A percentile compares a stretch with the other conserved stretches of the same genome.
Evolutionary conservation across 116 monocot species (phyloP).

Genomic region (Thalassia testudinum): DNA sequence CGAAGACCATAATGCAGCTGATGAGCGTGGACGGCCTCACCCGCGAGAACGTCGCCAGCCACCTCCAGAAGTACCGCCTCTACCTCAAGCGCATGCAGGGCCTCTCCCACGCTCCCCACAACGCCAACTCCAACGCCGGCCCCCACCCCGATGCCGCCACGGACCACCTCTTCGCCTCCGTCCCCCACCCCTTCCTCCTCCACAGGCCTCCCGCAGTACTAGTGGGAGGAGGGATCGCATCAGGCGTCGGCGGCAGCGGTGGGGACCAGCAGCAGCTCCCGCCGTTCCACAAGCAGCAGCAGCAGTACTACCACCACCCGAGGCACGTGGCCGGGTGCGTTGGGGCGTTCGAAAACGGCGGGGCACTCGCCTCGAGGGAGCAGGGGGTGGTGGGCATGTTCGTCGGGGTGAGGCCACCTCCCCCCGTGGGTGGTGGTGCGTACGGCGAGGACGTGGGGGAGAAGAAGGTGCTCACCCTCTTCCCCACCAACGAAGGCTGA

Average conservation of each 20-base stretch:
- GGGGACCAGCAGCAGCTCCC: not conserved
- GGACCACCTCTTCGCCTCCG: constrained; percentile 33
- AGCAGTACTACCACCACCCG: constrained; percentile 27
- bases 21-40: constrained; percentile 35
- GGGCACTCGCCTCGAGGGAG: too few species aligned
- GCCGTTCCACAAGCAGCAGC: constrained; percentile 13
- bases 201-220: too few species aligned
- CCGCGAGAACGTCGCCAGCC: constrained; percentile 31
- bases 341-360: too few species aligned
- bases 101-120: not conserved
- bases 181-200: constrained; percentile 37
- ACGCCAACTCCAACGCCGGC: constrained; percentile 11
- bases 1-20: constrained; percentile 38
- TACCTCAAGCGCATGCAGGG: constrained; percentile 30
- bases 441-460: constrained; percentile 23
- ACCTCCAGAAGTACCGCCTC: constrained; percentile 42
- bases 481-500: constrained; percentile 57
- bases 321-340: constrained; percentile 35
- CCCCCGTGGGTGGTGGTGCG: constrained; percentile 10
- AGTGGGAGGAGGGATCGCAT: too few species aligned
- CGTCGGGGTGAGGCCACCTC: not conserved
- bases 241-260: constrained; percentile 10
- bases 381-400: not conserved
- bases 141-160: constrained; percentile 23
- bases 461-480: constrained; percentile 47